Evolutionary conservation across 2,329 filamentous ascomycete species (phyloP), one percentile per base, ranked within the genome.

Genomic region (Fusarium buharicum): DNA sequence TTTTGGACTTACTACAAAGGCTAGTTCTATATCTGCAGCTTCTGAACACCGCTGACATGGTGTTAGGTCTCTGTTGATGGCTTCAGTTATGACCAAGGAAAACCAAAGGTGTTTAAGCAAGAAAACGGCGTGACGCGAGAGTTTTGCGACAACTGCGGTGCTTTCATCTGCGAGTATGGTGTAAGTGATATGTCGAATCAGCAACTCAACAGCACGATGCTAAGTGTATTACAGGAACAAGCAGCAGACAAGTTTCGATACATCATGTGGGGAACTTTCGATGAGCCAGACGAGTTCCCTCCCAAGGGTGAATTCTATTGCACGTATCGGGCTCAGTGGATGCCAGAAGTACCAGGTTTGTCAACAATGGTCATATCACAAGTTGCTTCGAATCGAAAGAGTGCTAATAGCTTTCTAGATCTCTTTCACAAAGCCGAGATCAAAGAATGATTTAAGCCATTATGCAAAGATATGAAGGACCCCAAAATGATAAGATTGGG

Each of bases 271-370:
- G 82, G 83, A 1, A 81, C 81, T 0, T 70, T 85, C 4, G 82
- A 85, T 52, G 75, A 82, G 17, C 79, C 78, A 0, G 79, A 81
- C 13, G 75, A 71, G 46, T 68, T 84, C 10, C 79, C 81, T 6
- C 82, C 82, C 0, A 84, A 83, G 64, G 82, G 82, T 0, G 82
- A 85, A 60, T 85, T 85, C 72, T 85, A 84, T 62, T 84, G 81
- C 68, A 81, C 76, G 48, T 68, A 74, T 34, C 72, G 80, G 53
- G 73, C 77, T 6, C 70, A 63, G 2, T 85, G 83, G 83, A 83
- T 66, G 62, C 62, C 63, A 10, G 55, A 66, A 33, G 28, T 66
- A 3, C 55, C 55, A 30, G 58, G 73, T 59, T 30, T 68, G 54
- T 22, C 1, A 1, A 3, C 0, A 1, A 2, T 1, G 3, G 2